Evolutionary conservation across 2,329 filamentous ascomycete genomes (phyloP), one percentile per base, ranked within the genome.

Genomic region (Aquanectria penicillioides): DNA sequence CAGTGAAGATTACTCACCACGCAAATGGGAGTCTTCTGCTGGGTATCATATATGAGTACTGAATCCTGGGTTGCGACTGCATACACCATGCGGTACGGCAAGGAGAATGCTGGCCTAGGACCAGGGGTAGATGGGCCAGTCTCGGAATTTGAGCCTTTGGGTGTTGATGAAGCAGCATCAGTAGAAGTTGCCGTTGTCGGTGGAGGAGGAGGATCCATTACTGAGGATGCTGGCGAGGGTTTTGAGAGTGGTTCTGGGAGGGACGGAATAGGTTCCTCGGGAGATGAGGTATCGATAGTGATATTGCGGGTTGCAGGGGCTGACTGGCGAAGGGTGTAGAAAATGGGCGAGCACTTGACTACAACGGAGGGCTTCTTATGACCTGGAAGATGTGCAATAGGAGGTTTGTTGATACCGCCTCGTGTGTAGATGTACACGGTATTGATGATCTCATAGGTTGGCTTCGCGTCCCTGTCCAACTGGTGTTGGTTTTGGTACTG

Each of bases 321-420:
- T 0, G 82, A 78, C 69, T 90, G 87, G 34, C 95, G 88, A 18
- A 96, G 80, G 0, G 89, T 92, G 76, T 98, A 99, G 67, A 92
- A 89, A 20, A 97, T 78, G 0, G 95, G 95, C 12, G 94, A 99
- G 74, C 95, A 99, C 71, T 92, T 92, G 59, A 99, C 92, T 2
- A 94, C 95, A 10, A 99, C 92, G 0, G 95, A 98, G 0, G 95
- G 95, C 76, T 99, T 99, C 81, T 97, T 99, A 77, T 98, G 94
- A 2, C 95, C 95, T 0, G 95, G 95, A 6, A 99, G 83, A 76
- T 98, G 95, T 6, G 94, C 93, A 56, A 98, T 91, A 3, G 95
- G 95, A 2, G 95, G 93, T 74, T 96, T 97, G 78, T 97, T 98
- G 71, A 99, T 93, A 20, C 95, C 95, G 25, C 94, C 95, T 68